These are phyloP conservation scores for Solanum phureja DNA, from an alignment of 257 asterid species.

Conservation along the genomic window DNA sequence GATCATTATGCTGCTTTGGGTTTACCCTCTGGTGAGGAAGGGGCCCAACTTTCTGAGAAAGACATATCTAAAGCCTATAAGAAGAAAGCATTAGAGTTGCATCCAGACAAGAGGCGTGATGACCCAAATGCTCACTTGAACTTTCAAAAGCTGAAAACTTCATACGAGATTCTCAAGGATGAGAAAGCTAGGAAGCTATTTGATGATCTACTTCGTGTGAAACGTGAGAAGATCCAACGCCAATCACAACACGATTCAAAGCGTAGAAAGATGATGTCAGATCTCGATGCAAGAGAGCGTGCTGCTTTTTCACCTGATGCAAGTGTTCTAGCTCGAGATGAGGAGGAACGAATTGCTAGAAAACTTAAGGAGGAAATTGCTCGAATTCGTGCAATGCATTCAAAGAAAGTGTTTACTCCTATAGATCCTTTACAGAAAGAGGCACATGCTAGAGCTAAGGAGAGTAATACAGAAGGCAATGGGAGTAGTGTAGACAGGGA, in stretches of 20 bases:
- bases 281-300: conserved; percentile 66
- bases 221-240: conserved; percentile 47
- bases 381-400: conserved; percentile 47
- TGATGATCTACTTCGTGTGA: conserved; percentile 50
- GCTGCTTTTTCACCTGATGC: conserved; percentile 45
- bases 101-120: conserved; percentile 62
- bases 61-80: conserved; percentile 60
- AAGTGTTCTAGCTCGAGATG: conserved; percentile 32
- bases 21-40: conserved; percentile 59
- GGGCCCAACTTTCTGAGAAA: conserved; percentile 41
- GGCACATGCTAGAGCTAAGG: conserved; percentile 4
- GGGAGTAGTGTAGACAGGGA: conserved; percentile 41
- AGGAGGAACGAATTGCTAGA: conserved; percentile 47
- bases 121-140: conserved; percentile 53
- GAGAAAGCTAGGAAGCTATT: conserved; percentile 58
- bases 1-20: conserved; percentile 57
- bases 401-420: conserved; percentile 18
- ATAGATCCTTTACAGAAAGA: conserved; percentile 27
- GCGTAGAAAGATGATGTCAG: conserved; percentile 67
- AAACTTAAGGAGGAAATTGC: conserved; percentile 53
- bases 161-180: conserved; percentile 48
- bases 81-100: conserved; percentile 47
- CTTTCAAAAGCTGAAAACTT: conserved; percentile 43
- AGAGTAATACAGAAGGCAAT: conserved; percentile 19
- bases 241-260: conserved; percentile 52